Base-by-base conservation (phyloP, 257 asterid genomes). In the Nicotiana attenuata region DNA sequence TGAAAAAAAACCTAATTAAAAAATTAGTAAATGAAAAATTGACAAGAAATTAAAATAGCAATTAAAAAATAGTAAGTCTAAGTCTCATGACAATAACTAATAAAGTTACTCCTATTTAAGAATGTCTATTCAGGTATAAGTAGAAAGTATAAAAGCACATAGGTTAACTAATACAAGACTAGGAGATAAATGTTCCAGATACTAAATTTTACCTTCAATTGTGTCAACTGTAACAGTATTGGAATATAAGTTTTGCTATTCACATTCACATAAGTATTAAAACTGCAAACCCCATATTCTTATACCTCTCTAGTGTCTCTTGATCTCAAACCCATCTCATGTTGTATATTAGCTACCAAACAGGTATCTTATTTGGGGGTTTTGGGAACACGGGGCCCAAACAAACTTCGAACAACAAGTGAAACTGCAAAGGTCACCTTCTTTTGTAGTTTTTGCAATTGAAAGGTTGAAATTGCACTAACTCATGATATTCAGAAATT, bases 371-470 rank as follows among this genome's bases (percentile, higher is more conserved):
- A 41, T 69, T 47, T n/a, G 11, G 24, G 13, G 35, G 13, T 69
- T 20, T 16, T 10, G 78, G 78, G 7, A 20, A 41, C n/a, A 33
- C 5, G 2, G 20, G n/a, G 33, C 14, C 29, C 47, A 8, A 41
- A 41, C 47, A 41, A 41, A 41, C 47, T 41, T 41, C 7, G 33
- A 45, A 69, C 55, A 35, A 68, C 24, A 41, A 69, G 78, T 20
- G 59, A 41, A 69, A 41, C 59, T 5, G 78, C 57, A 41, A 22
- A 41, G 20, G 33, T 41, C 78, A 20, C 78, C 59, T 41, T 33
- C 7, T 69, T n/a, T 41, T 69, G 33, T n/a, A 69, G 78, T 26
- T 69, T 69, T 22, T 69, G 59, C 78, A 69, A 69, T 53, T 69
- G 78, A 41, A 69, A 13, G 20, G 57, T 41, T 41, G 59, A 69